These are phyloP conservation scores for Macrocystidia cucumis DNA, from an alignment of 1,284 basidiomycete species.

Conservation along the genomic window DNA sequence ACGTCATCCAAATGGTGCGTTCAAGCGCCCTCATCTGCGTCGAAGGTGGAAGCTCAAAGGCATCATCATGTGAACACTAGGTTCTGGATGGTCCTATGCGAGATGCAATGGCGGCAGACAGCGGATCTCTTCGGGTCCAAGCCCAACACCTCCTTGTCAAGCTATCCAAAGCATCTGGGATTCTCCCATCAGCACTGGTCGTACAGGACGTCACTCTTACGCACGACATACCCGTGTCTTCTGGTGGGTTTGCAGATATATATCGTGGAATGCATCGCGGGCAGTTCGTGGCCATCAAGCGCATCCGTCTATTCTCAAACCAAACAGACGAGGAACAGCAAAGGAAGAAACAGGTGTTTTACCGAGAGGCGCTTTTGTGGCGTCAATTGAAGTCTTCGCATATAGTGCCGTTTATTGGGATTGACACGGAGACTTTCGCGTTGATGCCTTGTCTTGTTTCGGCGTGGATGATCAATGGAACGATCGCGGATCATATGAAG, in stretches of 20 bases:
- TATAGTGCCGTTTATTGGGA: conserved; percentile 15
- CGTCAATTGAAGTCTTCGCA: conserved; percentile 16
- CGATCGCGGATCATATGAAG: conserved; percentile 10
- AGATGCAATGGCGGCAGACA: too few species aligned
- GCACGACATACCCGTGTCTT: conserved; percentile 7
- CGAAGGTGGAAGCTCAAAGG: too few species aligned
- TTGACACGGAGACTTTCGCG: conserved; percentile 8
- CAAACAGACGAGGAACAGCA: conserved; percentile 9
- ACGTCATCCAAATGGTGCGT: too few species aligned
- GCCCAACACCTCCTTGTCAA: too few species aligned
- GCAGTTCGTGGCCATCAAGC: conserved; percentile 11
- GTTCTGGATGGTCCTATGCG: too few species aligned
- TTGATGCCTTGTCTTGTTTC: conserved; percentile 14
- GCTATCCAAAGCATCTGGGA: too few species aligned
- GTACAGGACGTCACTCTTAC: too few species aligned
- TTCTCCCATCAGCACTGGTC: too few species aligned
- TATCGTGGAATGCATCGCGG: conserved; percentile 7
- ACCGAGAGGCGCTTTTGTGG: conserved; percentile 15
- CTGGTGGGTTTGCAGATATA: conserved; percentile 11
- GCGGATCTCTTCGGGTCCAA: too few species aligned
- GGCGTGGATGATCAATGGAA: conserved; percentile 16
- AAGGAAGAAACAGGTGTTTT: conserved; percentile 12
- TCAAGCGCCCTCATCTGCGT: too few species aligned
- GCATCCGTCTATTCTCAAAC: conserved; percentile 11
- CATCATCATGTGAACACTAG: too few species aligned